Evolutionary conservation across 148 eudicot genomes (phyloP).

Genomic region (Rhododendron williamsianum): DNA sequence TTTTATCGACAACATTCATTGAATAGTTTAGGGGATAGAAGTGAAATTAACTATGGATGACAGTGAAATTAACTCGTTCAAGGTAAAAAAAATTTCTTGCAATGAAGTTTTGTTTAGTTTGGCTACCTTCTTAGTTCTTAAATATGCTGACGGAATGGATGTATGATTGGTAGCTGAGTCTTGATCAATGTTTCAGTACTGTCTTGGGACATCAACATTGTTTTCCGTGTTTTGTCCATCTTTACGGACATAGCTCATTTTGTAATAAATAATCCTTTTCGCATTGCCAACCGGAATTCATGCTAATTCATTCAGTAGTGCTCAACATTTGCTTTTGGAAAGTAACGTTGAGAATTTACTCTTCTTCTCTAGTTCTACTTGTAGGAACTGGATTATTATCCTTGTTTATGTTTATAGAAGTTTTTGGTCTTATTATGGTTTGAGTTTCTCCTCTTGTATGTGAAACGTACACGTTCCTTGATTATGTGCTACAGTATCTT

Average conservation of each 20-base stretch:
- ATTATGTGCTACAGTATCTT: neutral
- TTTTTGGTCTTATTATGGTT: neutral
- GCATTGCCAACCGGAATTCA: neutral
- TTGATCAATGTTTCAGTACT: neutral
- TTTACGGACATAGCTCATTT: neutral
- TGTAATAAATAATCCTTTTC: neutral
- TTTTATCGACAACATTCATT: neutral
- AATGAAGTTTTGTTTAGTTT: neutral
- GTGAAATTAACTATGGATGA: no score
- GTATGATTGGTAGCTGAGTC: neutral
- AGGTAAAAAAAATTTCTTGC: no score
- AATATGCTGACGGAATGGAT: neutral
- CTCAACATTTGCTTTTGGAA: neutral
- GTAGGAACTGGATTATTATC: neutral
- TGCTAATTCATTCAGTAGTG: neutral
- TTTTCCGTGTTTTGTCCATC: neutral
- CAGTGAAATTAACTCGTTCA: neutral
- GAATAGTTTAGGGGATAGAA: neutral
- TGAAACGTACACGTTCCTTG: neutral
- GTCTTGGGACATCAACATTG: neutral
- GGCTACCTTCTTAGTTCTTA: neutral
- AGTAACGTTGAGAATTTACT: neutral
- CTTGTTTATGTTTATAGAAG: neutral
- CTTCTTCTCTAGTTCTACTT: neutral
- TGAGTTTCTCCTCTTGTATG: neutral